These are phyloP conservation scores for Hemisphaericaspora subhashii DNA, from an alignment of 1,139 yeast species.

Conservation along the genomic window DNA sequence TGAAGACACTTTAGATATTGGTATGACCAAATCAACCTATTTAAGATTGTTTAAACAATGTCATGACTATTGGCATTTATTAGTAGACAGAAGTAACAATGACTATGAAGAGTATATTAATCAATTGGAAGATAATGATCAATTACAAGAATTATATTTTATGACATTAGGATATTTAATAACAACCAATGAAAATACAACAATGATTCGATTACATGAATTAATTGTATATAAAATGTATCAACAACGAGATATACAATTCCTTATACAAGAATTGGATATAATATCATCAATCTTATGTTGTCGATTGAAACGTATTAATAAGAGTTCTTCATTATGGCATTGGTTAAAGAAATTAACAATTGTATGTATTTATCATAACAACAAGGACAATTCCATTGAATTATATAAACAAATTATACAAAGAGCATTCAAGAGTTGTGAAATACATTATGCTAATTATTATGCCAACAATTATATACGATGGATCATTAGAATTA, in stretches of 20 bases:
- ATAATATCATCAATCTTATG: constrained; percentile 31
- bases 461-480: constrained; percentile 40
- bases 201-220: constrained; percentile 33
- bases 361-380: constrained; percentile 16
- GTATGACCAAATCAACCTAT: constrained; percentile 32
- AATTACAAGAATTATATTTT: constrained; percentile 14
- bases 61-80: constrained; percentile 33
- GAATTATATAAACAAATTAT: constrained; percentile 12
- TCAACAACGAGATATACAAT: constrained; percentile 2
- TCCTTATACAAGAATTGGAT: constrained; percentile 26
- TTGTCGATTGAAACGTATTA: constrained; percentile 37
- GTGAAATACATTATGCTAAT: constrained; percentile 40
- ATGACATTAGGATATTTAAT: constrained; percentile 37
- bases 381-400: neutral
- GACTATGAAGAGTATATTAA: neutral
- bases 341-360: constrained; percentile 31
- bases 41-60: constrained; percentile 33
- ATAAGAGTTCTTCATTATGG: constrained; percentile 48
- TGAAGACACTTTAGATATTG: constrained; percentile 31
- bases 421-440: constrained; percentile 28
- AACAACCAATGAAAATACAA: constrained; percentile 45
- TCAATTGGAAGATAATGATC: constrained; percentile 4
- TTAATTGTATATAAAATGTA: constrained; percentile 19
- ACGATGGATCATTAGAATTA: constrained; percentile 29
- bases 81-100: neutral